Evolutionary conservation across 176 grass and related monocot species (phyloP).

Genomic region (Musa itinerans): DNA sequence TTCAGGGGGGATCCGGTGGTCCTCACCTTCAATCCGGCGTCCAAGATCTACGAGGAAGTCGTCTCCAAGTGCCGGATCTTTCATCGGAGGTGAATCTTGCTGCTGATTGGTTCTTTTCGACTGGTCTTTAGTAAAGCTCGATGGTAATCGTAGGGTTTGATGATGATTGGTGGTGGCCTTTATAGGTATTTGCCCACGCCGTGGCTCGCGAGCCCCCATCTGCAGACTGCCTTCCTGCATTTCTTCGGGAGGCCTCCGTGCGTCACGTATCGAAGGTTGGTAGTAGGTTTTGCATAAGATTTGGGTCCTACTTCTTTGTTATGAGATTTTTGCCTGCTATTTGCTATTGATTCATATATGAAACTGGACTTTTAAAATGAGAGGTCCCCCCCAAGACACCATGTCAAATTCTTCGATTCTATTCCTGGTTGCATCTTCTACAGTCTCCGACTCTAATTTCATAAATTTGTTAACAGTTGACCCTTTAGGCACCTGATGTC

Average conservation of each 20-base stretch:
- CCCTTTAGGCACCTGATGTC: no score
- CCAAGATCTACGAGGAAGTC: slow-evolving; percentile 73
- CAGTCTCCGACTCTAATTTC: no score
- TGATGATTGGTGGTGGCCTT: not conserved
- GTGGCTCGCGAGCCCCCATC: slow-evolving; percentile 82
- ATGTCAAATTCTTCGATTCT: no score
- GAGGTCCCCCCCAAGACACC: no score
- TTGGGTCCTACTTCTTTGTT: no score
- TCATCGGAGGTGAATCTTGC: slow-evolving; percentile 49
- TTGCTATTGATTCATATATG: no score
- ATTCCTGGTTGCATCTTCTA: no score
- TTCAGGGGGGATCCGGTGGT: slow-evolving; percentile 48
- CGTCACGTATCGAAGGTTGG: slow-evolving; percentile 65
- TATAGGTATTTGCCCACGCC: slow-evolving; percentile 71
- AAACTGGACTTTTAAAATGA: no score
- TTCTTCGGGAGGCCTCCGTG: slow-evolving; percentile 58
- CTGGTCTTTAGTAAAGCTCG: not conserved
- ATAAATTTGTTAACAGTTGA: no score
- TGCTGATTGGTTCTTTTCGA: not conserved
- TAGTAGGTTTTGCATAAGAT: not conserved
- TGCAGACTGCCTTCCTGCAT: slow-evolving; percentile 80
- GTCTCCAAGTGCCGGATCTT: slow-evolving; percentile 63
- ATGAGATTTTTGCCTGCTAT: no score
- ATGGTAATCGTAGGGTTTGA: not conserved
- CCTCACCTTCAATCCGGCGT: slow-evolving; percentile 73